Conservation (phyloP, 169 alveolate species). For the Eimeria sp. region DNA sequence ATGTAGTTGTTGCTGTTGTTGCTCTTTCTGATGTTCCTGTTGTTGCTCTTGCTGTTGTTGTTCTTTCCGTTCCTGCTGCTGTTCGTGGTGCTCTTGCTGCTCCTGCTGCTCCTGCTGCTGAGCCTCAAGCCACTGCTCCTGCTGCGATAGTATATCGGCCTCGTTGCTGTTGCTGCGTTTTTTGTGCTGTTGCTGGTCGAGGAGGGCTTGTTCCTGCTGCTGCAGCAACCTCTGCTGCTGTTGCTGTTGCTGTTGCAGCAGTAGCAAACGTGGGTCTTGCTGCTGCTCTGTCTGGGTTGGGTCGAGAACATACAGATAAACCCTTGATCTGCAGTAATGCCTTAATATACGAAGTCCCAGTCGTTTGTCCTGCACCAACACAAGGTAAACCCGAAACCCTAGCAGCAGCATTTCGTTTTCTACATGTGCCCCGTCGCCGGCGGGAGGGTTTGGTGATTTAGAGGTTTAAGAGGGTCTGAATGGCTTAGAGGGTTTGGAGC, state of each 20-base stretch:
- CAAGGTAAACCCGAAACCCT: not conserved
- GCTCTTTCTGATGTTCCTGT: not conserved
- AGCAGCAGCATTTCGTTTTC: too few species aligned
- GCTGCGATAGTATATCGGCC: too few species aligned
- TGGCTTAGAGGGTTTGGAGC: not conserved
- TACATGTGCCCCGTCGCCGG: too few species aligned
- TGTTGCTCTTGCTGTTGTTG: not conserved
- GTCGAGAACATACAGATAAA: slow-evolving; percentile 81
- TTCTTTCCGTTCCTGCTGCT: not conserved
- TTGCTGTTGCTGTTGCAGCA: not conserved
- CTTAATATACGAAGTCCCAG: slow-evolving; percentile 83
- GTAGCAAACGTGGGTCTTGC: slow-evolving; percentile 17
- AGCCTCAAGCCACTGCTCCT: not conserved
- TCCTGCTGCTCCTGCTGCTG: slow-evolving; percentile 22
- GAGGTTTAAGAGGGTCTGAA: not conserved
- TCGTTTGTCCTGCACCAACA: slow-evolving; percentile 68
- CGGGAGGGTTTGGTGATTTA: slow-evolving; percentile 9
- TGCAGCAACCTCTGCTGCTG: not conserved
- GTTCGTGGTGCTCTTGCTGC: not conserved
- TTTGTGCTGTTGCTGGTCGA: not conserved
- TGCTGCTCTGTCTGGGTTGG: slow-evolving; percentile 27
- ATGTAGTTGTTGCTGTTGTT: slow-evolving; percentile 10
- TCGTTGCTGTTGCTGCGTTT: too few species aligned
- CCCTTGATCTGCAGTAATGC: slow-evolving; percentile 78
- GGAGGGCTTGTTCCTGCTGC: not conserved